Base-by-base conservation (phyloP, 495 filamentous ascomycete genomes). In the Neurospora cerealis region DNA sequence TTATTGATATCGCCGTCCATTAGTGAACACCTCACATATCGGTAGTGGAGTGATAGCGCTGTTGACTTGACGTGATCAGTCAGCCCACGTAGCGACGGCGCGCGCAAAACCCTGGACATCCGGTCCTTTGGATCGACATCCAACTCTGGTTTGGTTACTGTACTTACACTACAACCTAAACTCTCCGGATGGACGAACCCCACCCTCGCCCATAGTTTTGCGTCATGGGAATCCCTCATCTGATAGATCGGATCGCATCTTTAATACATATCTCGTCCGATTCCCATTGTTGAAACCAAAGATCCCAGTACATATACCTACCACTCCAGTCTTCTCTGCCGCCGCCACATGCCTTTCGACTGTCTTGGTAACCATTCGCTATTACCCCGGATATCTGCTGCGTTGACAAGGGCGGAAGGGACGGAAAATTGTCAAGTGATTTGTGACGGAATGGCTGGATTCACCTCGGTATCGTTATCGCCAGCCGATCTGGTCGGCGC, bases 401-500 rank as follows among this genome's bases (percentile, higher is more conserved):
- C 32, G 54, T 32, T 13, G 24, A 62, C 28, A 66, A 19, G 28
- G 54, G 28, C 54, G 54, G 28, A 66, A 66, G 28, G 28, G 54
- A 34, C 28, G 54, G 15, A 34, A 8, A 34, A 17, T 19, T 34
- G 24, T 66, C 34, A 34, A 66, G 28, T 66, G 28, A 66, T 36
- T 66, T 17, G 54, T 66, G 28, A 66, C 28, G 28, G 54, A 34
- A 66, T 66, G 54, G 28, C 54, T 66, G 15, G 28, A 36, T 19
- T 66, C 6, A 66, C 54, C 28, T 66, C 54, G 6, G 6, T 69
- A 42, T 70, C 77, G 28, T 34, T 75, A 37, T 74, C 73, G n/a
- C 73, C 69, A 24, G 69, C 77, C 70, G 66, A 66, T 48, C 37
- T 32, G 44, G 48, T 54, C 44, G 70, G 42, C 70, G 46, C 37